These are phyloP conservation scores for Hemisphaericaspora xylanilytica DNA, from an alignment of 1,139 yeast species.

Conservation along the genomic window DNA sequence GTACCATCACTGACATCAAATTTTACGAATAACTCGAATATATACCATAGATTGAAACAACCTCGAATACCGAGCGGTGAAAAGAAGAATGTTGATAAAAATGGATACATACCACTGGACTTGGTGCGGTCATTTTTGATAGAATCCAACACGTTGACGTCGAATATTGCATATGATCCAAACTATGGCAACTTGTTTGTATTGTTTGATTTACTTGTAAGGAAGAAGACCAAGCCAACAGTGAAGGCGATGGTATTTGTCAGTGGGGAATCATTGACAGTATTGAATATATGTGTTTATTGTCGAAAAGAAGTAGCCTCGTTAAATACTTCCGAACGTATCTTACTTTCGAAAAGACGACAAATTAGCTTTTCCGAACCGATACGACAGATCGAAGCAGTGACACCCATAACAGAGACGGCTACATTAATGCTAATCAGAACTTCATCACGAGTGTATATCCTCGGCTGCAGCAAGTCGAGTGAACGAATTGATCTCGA, in stretches of 20 bases:
- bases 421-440: constrained; percentile 12
- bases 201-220: constrained; percentile 18
- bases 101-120: constrained; percentile 22
- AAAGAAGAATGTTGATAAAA: not conserved
- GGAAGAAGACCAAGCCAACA: constrained; percentile 12
- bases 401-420: not conserved
- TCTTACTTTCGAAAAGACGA: constrained; percentile 17
- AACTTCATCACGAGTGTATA: constrained; percentile 25
- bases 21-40: constrained; percentile 15
- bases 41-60: constrained; percentile 14
- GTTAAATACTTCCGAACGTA: not conserved
- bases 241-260: constrained; percentile 31
- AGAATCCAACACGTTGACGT: constrained; percentile 25
- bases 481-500: constrained; percentile 1
- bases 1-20: constrained; percentile 14
- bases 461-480: constrained; percentile 21
- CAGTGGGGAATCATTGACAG: constrained; percentile 30
- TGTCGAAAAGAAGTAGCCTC: constrained; percentile 8
- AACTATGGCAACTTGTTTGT: constrained; percentile 26
- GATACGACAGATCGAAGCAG: constrained; percentile 39
- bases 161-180: constrained; percentile 39
- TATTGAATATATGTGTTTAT: constrained; percentile 26
- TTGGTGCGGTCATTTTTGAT: constrained; percentile 22
- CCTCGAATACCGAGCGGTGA: constrained; percentile 1
- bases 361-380: constrained; percentile 30